Evolutionary conservation across 208 protist genomes (phyloP).

Genomic region (Herpetomonas samuelpessoai): DNA sequence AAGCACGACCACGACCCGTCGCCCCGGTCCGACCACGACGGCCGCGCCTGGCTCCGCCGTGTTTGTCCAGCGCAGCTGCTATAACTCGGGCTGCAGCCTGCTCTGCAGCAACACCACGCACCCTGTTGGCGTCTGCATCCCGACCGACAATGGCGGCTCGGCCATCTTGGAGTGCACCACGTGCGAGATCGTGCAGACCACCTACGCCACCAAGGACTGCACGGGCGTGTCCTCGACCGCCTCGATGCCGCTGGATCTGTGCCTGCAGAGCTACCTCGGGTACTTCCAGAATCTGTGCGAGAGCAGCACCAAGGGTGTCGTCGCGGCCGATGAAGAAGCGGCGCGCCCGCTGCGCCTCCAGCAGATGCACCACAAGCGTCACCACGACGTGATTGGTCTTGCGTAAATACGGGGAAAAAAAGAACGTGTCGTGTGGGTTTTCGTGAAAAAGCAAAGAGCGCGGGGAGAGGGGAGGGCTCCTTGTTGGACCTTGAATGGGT

Average conservation of each 20-base stretch:
- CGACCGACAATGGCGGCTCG: constrained; percentile 24
- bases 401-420: too few species aligned
- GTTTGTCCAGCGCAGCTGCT: constrained; percentile 41
- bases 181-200: constrained; percentile 19
- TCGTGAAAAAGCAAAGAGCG: too few species aligned
- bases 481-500: too few species aligned
- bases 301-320: too few species aligned
- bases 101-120: constrained; percentile 35
- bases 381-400: too few species aligned
- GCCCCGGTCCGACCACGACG: constrained; percentile 9
- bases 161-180: constrained; percentile 38
- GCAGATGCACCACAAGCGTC: too few species aligned
- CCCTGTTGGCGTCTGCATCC: constrained; percentile 35
- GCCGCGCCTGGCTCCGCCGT: constrained; percentile 10
- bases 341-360: too few species aligned
- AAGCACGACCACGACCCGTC: constrained; percentile 8
- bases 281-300: constrained; percentile 59
- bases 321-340: too few species aligned
- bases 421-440: too few species aligned
- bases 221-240: constrained; percentile 15
- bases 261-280: constrained; percentile 40
- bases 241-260: constrained; percentile 42
- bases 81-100: constrained; percentile 28
- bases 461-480: too few species aligned
- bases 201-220: constrained; percentile 37